A percentile compares a stretch with the other conserved stretches of the same genome.
Conservation (phyloP, 2,329 filamentous ascomycete species). For the Botrytis cinerea region DNA sequence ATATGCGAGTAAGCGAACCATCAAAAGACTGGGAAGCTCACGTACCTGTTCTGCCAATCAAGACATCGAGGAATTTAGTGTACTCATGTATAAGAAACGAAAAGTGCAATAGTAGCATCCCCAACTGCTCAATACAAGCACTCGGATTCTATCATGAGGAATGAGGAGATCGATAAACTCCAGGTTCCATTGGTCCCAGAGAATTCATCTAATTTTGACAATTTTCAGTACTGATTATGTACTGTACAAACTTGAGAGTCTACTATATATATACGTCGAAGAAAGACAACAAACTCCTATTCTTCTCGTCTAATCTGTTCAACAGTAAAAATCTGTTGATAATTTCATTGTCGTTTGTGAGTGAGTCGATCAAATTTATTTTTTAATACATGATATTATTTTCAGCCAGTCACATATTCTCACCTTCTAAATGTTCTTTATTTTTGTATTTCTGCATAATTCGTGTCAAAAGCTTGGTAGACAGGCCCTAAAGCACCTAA, state of each 20-base stretch:
- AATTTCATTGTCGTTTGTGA: background rate
- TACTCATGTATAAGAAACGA: background rate
- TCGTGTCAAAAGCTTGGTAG: background rate
- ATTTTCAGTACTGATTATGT: too few relatives aligned
- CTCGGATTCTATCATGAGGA: too few relatives aligned
- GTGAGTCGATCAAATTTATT: background rate
- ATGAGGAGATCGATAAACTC: background rate
- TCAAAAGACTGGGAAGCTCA: fast-evolving
- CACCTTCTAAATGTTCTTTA: fast-evolving
- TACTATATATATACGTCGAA: too few relatives aligned
- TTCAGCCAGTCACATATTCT: background rate
- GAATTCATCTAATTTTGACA: background rate
- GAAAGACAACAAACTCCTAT: background rate
- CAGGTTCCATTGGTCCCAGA: background rate
- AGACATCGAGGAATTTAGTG: background rate
- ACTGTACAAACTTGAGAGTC: too few relatives aligned
- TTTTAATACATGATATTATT: background rate
- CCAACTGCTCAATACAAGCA: background rate
- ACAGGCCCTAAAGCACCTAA: background rate
- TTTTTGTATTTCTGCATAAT: background rate
- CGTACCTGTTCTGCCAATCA: background rate
- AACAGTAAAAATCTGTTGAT: background rate
- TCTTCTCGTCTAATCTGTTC: background rate
- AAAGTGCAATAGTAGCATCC: background rate
- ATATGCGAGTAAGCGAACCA: background rate